These are phyloP conservation scores for Martiniozyma asiatica DNA, from an alignment of 1,139 yeast species.

Conservation along the genomic window DNA sequence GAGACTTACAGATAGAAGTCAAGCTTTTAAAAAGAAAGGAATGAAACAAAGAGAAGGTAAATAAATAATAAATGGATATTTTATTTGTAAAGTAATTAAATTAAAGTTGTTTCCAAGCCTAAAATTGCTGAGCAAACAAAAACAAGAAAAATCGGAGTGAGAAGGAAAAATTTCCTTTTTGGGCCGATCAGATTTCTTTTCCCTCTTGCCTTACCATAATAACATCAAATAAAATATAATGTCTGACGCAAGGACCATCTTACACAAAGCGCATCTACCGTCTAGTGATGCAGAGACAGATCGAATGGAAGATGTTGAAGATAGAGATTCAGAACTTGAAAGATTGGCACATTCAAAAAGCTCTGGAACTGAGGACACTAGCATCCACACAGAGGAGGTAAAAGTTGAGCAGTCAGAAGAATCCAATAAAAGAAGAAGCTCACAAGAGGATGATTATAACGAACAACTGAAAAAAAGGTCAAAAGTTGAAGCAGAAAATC, in stretches of 20 bases:
- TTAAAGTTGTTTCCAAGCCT: too few species aligned
- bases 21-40: constrained; percentile 40
- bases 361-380: constrained; percentile 5
- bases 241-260: too few species aligned
- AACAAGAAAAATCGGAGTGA: too few species aligned
- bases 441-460: constrained; percentile 6
- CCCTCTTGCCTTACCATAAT: too few species aligned
- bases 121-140: too few species aligned
- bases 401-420: constrained; percentile 5
- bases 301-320: constrained; percentile 43
- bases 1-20: constrained; percentile 55
- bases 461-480: constrained; percentile 6
- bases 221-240: too few species aligned
- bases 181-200: too few species aligned
- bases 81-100: too few species aligned
- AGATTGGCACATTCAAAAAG: constrained; percentile 20
- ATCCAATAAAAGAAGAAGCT: background rate
- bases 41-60: too few species aligned
- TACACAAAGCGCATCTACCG: too few species aligned
- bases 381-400: constrained; percentile 4
- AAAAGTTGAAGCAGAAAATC: constrained; percentile 6
- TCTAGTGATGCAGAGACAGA: constrained; percentile 74
- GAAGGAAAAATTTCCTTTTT: too few species aligned
- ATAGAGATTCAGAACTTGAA: constrained; percentile 27
- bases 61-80: too few species aligned